phyloP scores from a whole-genome alignment of 2,329 filamentous ascomycete species.

The Neodidymelliopsis sp. region DNA sequence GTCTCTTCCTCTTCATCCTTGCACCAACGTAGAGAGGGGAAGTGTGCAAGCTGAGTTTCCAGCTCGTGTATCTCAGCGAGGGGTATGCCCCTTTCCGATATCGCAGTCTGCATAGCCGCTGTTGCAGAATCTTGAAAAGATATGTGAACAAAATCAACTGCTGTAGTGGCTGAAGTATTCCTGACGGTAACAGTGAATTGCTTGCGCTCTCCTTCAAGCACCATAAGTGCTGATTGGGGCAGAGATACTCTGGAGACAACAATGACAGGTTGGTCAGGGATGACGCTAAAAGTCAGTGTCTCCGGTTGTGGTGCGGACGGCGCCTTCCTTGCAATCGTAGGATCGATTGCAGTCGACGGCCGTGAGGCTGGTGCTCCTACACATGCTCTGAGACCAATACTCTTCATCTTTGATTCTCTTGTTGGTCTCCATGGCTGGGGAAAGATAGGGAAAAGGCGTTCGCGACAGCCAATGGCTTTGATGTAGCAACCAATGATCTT shows the following conservation, averaged over 20 bases:
- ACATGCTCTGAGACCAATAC: constrained; percentile 65
- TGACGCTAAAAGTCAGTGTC: constrained; percentile 73
- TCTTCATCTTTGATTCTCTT: constrained; percentile 76
- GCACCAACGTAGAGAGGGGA: constrained; percentile 65
- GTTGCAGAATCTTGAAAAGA: constrained; percentile 91
- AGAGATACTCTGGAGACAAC: constrained; percentile 78
- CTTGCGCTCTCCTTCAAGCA: constrained; percentile 87
- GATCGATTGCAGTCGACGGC: constrained; percentile 44
- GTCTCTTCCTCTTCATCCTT: constrained; percentile 57
- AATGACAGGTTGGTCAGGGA: constrained; percentile 79
- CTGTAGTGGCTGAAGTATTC: constrained; percentile 73
- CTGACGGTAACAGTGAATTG: constrained; percentile 79
- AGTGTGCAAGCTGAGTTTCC: constrained; percentile 78
- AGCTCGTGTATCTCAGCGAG: constrained; percentile 85
- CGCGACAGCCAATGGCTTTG: constrained; percentile 81
- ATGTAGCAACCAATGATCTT: constrained; percentile 80
- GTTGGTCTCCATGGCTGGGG: constrained; percentile 76
- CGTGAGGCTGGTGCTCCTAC: constrained; percentile 58
- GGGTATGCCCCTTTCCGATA: constrained; percentile 78
- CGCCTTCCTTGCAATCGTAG: constrained; percentile 30
- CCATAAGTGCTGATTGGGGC: constrained; percentile 85
- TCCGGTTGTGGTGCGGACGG: constrained; percentile 43
- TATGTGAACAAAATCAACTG: constrained; percentile 84
- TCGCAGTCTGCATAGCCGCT: constrained; percentile 74
- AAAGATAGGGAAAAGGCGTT: constrained; percentile 86